Base-by-base conservation (phyloP, 2,329 filamentous ascomycete genomes). In the Fusarium cyanostomum region DNA sequence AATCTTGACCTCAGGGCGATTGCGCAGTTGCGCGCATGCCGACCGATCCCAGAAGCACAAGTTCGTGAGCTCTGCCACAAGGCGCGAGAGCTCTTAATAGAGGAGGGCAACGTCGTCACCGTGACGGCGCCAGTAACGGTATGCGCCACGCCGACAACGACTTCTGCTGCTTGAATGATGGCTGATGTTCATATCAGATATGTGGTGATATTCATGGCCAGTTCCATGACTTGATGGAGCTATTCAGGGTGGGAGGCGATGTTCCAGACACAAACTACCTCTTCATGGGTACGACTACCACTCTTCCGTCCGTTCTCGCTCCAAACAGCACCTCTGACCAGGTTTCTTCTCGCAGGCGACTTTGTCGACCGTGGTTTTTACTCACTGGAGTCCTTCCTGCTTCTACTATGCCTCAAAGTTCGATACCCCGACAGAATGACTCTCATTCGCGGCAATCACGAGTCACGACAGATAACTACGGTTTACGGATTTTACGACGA, bases 401-500 rank as follows among this genome's bases (percentile, higher is more conserved):
- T 99, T 52, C 89, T 99, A 10, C 87, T 99, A 50, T 97, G 93
- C 74, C 88, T 98, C 71, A 98, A 98, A 84, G 94, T 98, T 61
- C 91, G 94, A 75, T 98, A 98, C 75, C 95, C 94, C 50, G 93
- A 98, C 77, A 92, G 95, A 69, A 97, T 98, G 81, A 98, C 95
- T 5, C 85, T 98, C 37, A 97, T 98, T 72, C 87, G 94, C 64
- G 94, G 94, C 65, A 97, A 97, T 76, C 93, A 97, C 81, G 94
- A 98, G 79, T 97, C 94, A 39, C 88, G 94, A 57, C 94, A 98
- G 77, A 98, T 98, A 67, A 98, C 94, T 18, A 96, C 92, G 6
- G 94, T 98, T 12, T 98, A 98, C 75, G 94, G 94, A 62, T 98
- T 98, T 81, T 98, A 98, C 80, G 94, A 98, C 73, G 94, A 98